Evolutionary conservation across 2,329 filamentous ascomycete genomes (phyloP).

Genomic region (Sordariomycetes sp.): DNA sequence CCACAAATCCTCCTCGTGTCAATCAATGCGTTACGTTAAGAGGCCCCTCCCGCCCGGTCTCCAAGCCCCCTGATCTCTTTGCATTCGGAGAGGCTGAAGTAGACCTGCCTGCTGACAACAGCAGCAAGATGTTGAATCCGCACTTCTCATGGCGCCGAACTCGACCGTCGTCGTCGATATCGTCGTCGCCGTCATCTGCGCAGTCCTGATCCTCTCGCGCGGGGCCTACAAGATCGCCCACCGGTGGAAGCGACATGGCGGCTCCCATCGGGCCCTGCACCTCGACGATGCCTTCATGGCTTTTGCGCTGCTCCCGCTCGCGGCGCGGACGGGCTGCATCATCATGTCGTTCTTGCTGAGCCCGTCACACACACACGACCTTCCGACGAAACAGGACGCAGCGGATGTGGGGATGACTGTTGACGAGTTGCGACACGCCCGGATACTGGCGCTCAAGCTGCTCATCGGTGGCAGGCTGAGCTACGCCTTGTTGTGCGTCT

Average conservation of each 20-base stretch:
- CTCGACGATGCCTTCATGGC: slow-evolving; percentile 21
- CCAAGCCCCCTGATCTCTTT: too few species aligned
- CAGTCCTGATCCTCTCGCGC: slow-evolving; percentile 16
- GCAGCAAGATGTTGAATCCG: not conserved
- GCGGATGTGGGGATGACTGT: not conserved
- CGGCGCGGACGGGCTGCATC: slow-evolving; percentile 16
- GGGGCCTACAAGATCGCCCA: slow-evolving; percentile 16
- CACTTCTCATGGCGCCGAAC: not conserved
- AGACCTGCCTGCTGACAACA: not conserved
- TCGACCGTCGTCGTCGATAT: slow-evolving; percentile 11
- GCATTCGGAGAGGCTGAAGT: too few species aligned
- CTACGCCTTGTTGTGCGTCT: slow-evolving; percentile 18
- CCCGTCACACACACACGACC: slow-evolving; percentile 13
- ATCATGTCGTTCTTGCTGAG: slow-evolving; percentile 14
- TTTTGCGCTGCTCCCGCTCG: slow-evolving; percentile 17
- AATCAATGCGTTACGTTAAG: too few species aligned
- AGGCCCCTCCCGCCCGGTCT: too few species aligned
- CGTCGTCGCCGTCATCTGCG: slow-evolving; percentile 15
- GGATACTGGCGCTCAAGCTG: slow-evolving; percentile 15
- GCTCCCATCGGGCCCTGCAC: slow-evolving; percentile 20
- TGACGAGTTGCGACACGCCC: slow-evolving; percentile 8
- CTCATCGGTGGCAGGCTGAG: slow-evolving; percentile 17
- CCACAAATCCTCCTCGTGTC: too few species aligned
- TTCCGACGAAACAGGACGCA: slow-evolving; percentile 7
- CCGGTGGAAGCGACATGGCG: slow-evolving; percentile 15